phyloP scores from a whole-genome alignment of 805 yeast genomes.

The Pichia rugopelliculosa region DNA sequence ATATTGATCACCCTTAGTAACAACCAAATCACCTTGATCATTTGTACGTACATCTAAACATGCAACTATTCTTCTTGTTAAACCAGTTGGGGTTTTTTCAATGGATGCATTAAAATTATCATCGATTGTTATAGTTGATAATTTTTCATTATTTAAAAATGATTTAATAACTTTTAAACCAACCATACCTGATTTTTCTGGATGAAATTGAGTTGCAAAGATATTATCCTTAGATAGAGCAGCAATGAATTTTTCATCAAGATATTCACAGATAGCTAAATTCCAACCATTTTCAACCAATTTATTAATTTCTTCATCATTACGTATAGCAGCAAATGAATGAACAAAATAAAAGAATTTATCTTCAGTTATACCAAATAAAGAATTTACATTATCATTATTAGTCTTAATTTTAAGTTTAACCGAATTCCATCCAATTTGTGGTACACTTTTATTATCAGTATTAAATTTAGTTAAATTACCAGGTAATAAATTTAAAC shows the following conservation, averaged over 20 bases:
- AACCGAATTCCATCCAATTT: conserved; percentile 84
- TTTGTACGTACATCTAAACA: conserved; percentile 95
- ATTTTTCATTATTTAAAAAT: conserved; percentile 49
- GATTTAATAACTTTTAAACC: conserved; percentile 73
- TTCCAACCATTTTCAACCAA: conserved; percentile 48
- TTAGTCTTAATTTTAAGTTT: background rate
- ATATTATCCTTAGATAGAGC: conserved; percentile 71
- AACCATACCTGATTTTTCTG: conserved; percentile 94
- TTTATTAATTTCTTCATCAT: conserved; percentile 28
- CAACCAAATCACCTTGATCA: conserved; percentile 92
- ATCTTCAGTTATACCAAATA: conserved; percentile 59
- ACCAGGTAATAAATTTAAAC: conserved; percentile 52
- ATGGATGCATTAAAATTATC: conserved; percentile 6
- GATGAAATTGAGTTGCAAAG: conserved; percentile 97
- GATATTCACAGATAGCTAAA: conserved; percentile 65
- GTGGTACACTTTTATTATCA: conserved; percentile 77
- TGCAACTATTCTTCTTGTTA: conserved; percentile 88
- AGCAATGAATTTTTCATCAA: conserved; percentile 73
- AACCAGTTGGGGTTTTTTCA: conserved; percentile 40
- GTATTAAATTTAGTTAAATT: conserved; percentile 55
- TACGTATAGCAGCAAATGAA: conserved; percentile 69
- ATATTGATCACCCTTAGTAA: conserved; percentile 97
- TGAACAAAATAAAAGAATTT: conserved; percentile 91
- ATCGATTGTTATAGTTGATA: background rate
- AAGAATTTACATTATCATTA: conserved; percentile 18